Evolutionary conservation across 441 rosid genomes (phyloP).

Genomic region (Adansonia madagascariensis): DNA sequence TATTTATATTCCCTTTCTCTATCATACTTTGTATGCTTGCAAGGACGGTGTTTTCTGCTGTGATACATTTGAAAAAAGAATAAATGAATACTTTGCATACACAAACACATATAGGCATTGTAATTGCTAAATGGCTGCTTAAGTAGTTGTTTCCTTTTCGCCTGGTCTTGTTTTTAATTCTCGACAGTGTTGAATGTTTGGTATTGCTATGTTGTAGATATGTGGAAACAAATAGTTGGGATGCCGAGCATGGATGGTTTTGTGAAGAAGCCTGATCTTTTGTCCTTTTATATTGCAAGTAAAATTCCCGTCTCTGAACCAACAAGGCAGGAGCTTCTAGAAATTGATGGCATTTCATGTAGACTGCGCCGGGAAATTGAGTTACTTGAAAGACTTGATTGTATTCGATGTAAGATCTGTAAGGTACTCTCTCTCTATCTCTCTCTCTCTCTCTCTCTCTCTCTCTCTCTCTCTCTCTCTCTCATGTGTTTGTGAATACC

Average conservation of each 20-base stretch:
- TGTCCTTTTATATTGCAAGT: conserved; percentile 88
- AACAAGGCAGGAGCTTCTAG: conserved; percentile 90
- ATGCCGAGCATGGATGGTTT: conserved; percentile 68
- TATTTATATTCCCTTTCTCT: background rate
- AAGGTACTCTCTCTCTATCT: conserved; percentile 45
- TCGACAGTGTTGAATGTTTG: conserved; percentile 11
- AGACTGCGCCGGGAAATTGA: conserved; percentile 84
- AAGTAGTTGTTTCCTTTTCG: conserved; percentile 3
- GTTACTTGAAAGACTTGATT: conserved; percentile 70
- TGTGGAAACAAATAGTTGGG: conserved; percentile 91
- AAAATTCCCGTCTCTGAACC: conserved; percentile 88
- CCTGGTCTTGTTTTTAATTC: background rate
- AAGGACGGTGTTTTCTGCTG: background rate
- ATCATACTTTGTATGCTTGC: background rate
- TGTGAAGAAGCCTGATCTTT: conserved; percentile 74
- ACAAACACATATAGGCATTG: background rate
- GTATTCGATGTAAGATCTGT: conserved; percentile 78
- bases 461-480: too few species aligned
- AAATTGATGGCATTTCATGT: conserved; percentile 84
- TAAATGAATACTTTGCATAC: background rate
- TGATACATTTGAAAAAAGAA: background rate
- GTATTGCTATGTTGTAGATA: conserved; percentile 51
- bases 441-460: too few species aligned
- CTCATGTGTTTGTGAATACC: too few species aligned
- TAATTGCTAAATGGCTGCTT: background rate